These are phyloP conservation scores for Elsinoe australis DNA, from an alignment of 2,329 filamentous ascomycete genomes.

Conservation along the genomic window DNA sequence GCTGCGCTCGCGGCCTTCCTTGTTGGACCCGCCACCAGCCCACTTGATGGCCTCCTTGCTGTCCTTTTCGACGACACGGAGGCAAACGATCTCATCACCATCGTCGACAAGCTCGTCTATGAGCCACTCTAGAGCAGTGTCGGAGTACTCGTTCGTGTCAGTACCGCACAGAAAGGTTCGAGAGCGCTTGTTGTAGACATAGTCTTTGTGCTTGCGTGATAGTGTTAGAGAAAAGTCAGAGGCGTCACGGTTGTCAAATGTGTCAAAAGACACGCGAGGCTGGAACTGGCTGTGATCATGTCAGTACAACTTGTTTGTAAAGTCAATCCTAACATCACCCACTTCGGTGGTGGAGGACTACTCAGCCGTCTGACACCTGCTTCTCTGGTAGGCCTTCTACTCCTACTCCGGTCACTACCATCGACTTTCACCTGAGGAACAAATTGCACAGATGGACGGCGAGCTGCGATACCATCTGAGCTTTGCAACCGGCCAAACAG, in stretches of 20 bases:
- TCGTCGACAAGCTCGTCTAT: conserved; percentile 88
- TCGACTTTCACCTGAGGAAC: conserved; percentile 26
- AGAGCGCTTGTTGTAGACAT: conserved; percentile 69
- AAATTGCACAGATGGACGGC: conserved; percentile 35
- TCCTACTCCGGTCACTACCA: conserved; percentile 21
- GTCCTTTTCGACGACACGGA: conserved; percentile 80
- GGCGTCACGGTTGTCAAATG: conserved; percentile 59
- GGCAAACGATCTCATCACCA: conserved; percentile 85
- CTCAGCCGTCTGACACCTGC: conserved; percentile 19
- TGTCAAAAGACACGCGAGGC: conserved; percentile 65
- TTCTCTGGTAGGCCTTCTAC: conserved; percentile 19
- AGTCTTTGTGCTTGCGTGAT: conserved; percentile 78
- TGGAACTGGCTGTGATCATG: conserved; percentile 50
- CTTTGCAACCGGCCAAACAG: neutral
- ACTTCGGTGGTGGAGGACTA: conserved; percentile 22
- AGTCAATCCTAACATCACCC: conserved; percentile 5
- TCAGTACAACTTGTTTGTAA: neutral
- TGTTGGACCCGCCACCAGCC: conserved; percentile 46
- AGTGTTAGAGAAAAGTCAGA: conserved; percentile 71
- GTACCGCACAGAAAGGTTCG: conserved; percentile 86
- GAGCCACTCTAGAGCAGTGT: conserved; percentile 87
- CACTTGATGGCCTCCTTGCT: conserved; percentile 51
- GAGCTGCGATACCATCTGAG: conserved; percentile 30
- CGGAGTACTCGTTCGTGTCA: conserved; percentile 84
- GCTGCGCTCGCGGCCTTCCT: conserved; percentile 48